Percentiles rank a stretch among this genome's conserved stretches.
Evolutionary conservation across 2,329 filamentous ascomycete genomes (phyloP).

Genomic region (Colletotrichum sp.): DNA sequence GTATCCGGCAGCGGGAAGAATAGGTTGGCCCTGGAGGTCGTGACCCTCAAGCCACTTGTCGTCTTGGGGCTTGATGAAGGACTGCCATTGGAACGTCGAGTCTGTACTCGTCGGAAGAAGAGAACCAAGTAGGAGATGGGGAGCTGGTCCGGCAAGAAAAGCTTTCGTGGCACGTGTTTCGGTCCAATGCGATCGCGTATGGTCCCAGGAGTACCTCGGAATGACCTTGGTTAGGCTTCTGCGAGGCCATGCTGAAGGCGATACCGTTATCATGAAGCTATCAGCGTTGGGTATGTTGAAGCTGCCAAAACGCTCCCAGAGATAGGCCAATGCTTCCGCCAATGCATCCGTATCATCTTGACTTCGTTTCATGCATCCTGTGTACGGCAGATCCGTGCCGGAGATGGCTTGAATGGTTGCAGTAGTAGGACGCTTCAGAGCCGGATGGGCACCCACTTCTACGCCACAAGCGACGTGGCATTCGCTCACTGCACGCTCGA

Average conservation of each 20-base stretch:
- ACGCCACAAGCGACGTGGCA: conserved; percentile 16
- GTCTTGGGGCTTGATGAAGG: conserved; percentile 27
- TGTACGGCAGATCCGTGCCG: conserved; percentile 26
- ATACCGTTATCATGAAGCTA: background rate
- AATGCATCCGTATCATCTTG: conserved; percentile 21
- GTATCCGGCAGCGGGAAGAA: conserved; percentile 51
- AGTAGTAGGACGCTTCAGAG: conserved; percentile 40
- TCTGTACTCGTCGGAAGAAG: background rate
- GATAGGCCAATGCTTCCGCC: conserved; percentile 22
- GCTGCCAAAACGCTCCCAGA: conserved; percentile 25
- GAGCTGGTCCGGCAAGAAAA: background rate
- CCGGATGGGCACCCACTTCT: conserved; percentile 41
- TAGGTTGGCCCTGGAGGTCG: conserved; percentile 34
- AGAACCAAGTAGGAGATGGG: conserved; percentile 36
- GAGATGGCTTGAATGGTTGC: conserved; percentile 29
- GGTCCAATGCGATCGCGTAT: conserved; percentile 35
- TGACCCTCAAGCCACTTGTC: conserved; percentile 42
- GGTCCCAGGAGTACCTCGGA: conserved; percentile 47
- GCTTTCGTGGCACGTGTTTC: conserved; percentile 18
- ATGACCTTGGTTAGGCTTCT: conserved; percentile 24
- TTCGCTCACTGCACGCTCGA: conserved; percentile 15
- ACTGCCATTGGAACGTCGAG: background rate
- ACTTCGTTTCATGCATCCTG: conserved; percentile 25
- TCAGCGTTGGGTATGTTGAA: background rate
- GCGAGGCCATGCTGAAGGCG: background rate